Evolutionary conservation across 2,329 filamentous ascomycete genomes (phyloP).

Genomic region (Ilyonectria sp.): DNA sequence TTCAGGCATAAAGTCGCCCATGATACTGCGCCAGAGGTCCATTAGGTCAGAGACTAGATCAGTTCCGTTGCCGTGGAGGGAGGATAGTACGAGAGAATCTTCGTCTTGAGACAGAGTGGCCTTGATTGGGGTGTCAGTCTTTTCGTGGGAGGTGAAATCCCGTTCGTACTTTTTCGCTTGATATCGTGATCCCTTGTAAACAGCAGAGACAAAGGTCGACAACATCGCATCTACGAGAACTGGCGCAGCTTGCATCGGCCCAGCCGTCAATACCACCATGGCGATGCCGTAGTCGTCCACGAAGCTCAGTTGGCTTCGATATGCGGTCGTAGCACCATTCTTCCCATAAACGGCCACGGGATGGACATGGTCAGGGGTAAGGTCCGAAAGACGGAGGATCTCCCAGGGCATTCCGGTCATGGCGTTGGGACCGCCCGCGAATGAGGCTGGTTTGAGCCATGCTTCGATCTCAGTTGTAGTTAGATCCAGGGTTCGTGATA

Average conservation of each 20-base stretch:
- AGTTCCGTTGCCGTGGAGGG: conserved; percentile 40
- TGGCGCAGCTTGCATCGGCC: conserved; percentile 47
- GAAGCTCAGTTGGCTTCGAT: conserved; percentile 53
- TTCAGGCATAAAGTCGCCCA: conserved; percentile 44
- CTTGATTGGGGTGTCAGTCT: conserved; percentile 18
- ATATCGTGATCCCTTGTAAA: conserved; percentile 47
- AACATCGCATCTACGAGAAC: conserved; percentile 49
- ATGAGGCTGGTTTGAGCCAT: conserved; percentile 55
- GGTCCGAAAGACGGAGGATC: conserved; percentile 48
- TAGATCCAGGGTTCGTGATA: conserved; percentile 47
- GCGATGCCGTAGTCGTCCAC: conserved; percentile 56
- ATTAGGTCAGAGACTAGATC: conserved; percentile 40
- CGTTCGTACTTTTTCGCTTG: conserved; percentile 45
- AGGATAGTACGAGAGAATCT: conserved; percentile 44
- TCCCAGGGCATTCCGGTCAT: conserved; percentile 58
- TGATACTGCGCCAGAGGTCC: conserved; percentile 41
- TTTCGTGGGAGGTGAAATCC: conserved; percentile 20
- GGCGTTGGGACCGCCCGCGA: conserved; percentile 48
- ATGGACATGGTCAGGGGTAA: conserved; percentile 50
- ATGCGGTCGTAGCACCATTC: conserved; percentile 52
- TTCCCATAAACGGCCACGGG: conserved; percentile 54
- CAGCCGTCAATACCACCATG: conserved; percentile 51
- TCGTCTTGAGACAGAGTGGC: conserved; percentile 43
- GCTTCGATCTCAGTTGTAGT: conserved; percentile 43
- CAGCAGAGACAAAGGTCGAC: conserved; percentile 45